These are phyloP conservation scores for Prunus persica DNA, from an alignment of 306 rosid species.

Conservation along the genomic window DNA sequence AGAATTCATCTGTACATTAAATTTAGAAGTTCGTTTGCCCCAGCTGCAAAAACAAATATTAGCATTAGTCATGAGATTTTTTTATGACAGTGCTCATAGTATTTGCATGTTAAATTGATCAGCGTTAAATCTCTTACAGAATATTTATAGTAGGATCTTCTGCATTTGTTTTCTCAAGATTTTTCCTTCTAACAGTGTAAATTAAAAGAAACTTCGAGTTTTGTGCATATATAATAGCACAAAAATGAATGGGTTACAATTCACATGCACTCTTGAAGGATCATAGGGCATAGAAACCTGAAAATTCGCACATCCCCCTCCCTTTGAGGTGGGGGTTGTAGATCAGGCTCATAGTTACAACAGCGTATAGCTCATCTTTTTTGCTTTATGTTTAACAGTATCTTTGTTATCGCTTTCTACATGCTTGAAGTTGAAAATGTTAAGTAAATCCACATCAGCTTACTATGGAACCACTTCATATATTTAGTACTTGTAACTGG, in stretches of 20 bases:
- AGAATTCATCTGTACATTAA: neutral
- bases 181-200: neutral
- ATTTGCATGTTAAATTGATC: neutral
- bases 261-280: no score
- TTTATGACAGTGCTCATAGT: neutral
- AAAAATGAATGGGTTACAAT: no score
- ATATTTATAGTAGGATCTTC: neutral
- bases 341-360: neutral
- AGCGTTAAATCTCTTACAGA: neutral
- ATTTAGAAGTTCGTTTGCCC: neutral
- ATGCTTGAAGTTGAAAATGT: neutral
- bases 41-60: neutral
- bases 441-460: neutral
- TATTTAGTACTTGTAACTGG: neutral
- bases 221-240: neutral
- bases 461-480: neutral
- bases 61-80: neutral
- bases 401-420: neutral
- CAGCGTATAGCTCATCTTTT: neutral
- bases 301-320: neutral
- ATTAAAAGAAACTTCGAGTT: neutral
- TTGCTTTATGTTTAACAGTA: neutral
- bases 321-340: neutral
- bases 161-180: neutral
- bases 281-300: no score